Base-by-base conservation (phyloP, 169 alveolate species). In the Cryptosporidium andersoni region DNA sequence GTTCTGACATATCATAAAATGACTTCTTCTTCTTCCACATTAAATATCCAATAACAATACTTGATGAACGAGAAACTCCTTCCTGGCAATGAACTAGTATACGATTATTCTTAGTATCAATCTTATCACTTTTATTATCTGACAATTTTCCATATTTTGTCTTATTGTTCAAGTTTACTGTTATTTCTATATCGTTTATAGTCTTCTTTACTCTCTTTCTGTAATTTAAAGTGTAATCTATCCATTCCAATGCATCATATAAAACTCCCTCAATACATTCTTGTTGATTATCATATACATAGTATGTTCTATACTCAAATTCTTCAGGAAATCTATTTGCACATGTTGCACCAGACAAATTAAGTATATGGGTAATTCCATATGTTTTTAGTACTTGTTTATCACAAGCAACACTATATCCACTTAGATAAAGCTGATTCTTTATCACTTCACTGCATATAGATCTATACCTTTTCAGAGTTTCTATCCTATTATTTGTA, bases 1-100 rank as follows among this genome's bases (percentile, higher is more conserved):
- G 65, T 45, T 91, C 81, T 56, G 89, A 91, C 2, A 91, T 92
- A 11, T 85, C 90, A n/a, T 43, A 64, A 80, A 68, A 91, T 0
- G 67, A 40, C 56, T 67, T 36, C 11, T 80, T 63, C 5, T 88
- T 7, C 48, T 81, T 81, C 65, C 74, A 89, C 93, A 90, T 90
- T 53, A 90, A 63, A 74, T 82, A 90, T 16, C 90, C 91, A 14
- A 88, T 88, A 36, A 90, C 65, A n/a, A 90, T 80, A 39, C 88
- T 88, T 6, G 91, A 64, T 12, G 91, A 82, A 14, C 93, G 56
- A 37, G 90, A 82, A 52, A 90, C 85, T 36, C 93, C 93, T 42
- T 81, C 88, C 4, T 64, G 81, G 53, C 93, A 90, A 53, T 90
- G 93, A 36, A 90, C 88, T 34, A 67, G 80, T 37, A 90, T 66